Evolutionary conservation across 768 basidiomycete genomes (phyloP), one percentile per base, ranked within the genome.

Genomic region (Russula virescens): DNA sequence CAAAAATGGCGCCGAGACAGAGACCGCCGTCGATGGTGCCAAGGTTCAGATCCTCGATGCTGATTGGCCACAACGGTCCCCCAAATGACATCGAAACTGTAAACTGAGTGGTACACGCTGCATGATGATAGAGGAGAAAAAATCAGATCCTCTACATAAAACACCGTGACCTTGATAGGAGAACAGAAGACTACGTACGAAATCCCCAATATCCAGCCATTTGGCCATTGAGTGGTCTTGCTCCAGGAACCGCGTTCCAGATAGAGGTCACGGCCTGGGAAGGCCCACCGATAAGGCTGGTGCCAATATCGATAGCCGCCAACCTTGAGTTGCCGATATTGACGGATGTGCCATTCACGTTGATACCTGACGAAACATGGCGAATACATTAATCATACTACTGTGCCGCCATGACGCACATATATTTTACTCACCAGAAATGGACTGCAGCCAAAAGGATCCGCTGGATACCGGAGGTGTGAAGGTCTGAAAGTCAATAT

Each of bases 301-400:
- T 98, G 25, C 94, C 95, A 1, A 94, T 97, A 70, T 98, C 96
- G 62, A 98, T 97, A 9, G 94, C 94, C 18, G 88, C 81, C 11
- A 86, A 71, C 0, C 84, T 76, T 0, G 73, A 57, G 31, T 66
- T 57, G 26, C 80, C 81, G 14, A 88, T 69, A 0, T 71, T 53
- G 16, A 89, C 71, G 0, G 71, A 60, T 0, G 79, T 74, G 3
- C 85, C 84, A 65, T 86, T 79, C 5, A 91, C 82, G 1, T 82
- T 86, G 5, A 91, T 60, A 25, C 69, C 89, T 90, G 66, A 9
- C n/a, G 23, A 21, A n/a, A 43, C 38, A 14, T 45, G 43, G 31
- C 31, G 43, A 53, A 38, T 53, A 45, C 23, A n/a, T 50, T 38
- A 34, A 31, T 42, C 16, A 21, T 9, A n/a, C 14, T 2, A 9